Conservation (phyloP, 176 grass and related monocot species). For the Rhipidocladum racemiflorum region DNA sequence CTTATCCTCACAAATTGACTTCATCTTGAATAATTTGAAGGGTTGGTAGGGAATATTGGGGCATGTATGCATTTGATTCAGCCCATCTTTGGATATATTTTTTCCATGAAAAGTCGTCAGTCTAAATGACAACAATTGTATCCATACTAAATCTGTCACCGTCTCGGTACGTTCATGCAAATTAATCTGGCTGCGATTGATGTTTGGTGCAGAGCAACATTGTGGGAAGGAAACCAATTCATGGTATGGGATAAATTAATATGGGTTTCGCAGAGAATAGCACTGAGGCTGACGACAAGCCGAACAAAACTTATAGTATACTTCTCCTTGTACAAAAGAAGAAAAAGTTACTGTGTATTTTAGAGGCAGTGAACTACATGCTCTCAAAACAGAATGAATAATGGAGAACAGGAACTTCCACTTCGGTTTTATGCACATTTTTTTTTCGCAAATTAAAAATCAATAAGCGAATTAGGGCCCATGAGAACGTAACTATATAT, state of each 20-base stretch:
- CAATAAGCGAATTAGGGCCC: neutral
- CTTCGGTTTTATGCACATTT: neutral
- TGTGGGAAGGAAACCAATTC: neutral
- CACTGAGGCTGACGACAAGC: neutral
- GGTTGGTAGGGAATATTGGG: neutral
- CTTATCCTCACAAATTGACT: neutral
- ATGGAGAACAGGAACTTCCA: neutral
- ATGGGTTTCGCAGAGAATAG: neutral
- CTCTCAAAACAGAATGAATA: neutral
- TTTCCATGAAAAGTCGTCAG: neutral
- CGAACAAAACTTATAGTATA: neutral
- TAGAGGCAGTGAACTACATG: neutral
- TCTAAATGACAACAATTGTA: neutral
- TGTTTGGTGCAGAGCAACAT: neutral
- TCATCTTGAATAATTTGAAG: neutral
- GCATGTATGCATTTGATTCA: too few relatives aligned
- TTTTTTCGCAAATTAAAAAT: neutral
- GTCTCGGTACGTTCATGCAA: neutral
- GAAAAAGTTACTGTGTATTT: neutral
- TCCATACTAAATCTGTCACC: neutral
- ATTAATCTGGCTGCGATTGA: neutral
- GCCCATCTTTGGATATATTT: slow-evolving; percentile 3
- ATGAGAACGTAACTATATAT: neutral
- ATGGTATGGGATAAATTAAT: neutral
- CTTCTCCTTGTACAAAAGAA: neutral